These are phyloP conservation scores for Westerdykella ornata DNA, from an alignment of 2,329 filamentous ascomycete species.

Conservation along the genomic window DNA sequence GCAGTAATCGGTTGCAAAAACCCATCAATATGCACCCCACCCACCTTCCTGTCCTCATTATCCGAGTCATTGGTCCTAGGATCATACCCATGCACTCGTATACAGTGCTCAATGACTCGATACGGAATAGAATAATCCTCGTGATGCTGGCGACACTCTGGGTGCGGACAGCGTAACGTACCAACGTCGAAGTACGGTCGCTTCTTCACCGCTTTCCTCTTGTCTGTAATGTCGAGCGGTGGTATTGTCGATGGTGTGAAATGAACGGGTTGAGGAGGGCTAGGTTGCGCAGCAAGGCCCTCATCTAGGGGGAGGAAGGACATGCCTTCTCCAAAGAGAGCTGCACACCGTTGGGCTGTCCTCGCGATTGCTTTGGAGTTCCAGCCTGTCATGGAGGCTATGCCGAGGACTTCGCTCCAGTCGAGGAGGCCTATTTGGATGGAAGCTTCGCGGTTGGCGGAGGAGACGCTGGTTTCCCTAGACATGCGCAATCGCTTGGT, in stretches of 20 bases:
- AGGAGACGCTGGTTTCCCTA: conserved; percentile 6
- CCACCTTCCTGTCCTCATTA: conserved; percentile 45
- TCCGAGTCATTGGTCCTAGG: conserved; percentile 40
- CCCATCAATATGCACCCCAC: conserved; percentile 62
- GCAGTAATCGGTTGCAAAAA: conserved; percentile 53
- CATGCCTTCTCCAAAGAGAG: conserved; percentile 69
- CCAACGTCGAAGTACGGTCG: conserved; percentile 25
- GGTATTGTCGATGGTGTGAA: conserved; percentile 30
- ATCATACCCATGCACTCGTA: conserved; percentile 40
- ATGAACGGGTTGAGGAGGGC: conserved; percentile 26
- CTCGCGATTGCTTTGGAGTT: conserved; percentile 57
- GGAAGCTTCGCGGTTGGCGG: conserved; percentile 9
- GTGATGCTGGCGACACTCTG: conserved; percentile 21
- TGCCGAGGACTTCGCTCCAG: conserved; percentile 79
- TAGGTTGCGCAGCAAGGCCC: conserved; percentile 17
- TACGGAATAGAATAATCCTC: conserved; percentile 21
- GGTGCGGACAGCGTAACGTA: conserved; percentile 29
- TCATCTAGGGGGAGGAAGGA: conserved; percentile 52
- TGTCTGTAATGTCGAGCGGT: conserved; percentile 5
- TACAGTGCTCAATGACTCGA: conserved; percentile 42
- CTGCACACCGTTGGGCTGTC: conserved; percentile 65
- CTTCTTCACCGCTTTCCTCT: conserved; percentile 5
- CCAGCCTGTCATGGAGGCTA: conserved; percentile 70
- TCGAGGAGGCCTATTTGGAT: conserved; percentile 42
- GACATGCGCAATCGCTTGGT: conserved; percentile 9